A percentile compares a stretch with the other conserved stretches of the same genome.
These are phyloP conservation scores for Rhazya stricta DNA, from an alignment of 257 asterid genomes.

Conservation along the genomic window DNA sequence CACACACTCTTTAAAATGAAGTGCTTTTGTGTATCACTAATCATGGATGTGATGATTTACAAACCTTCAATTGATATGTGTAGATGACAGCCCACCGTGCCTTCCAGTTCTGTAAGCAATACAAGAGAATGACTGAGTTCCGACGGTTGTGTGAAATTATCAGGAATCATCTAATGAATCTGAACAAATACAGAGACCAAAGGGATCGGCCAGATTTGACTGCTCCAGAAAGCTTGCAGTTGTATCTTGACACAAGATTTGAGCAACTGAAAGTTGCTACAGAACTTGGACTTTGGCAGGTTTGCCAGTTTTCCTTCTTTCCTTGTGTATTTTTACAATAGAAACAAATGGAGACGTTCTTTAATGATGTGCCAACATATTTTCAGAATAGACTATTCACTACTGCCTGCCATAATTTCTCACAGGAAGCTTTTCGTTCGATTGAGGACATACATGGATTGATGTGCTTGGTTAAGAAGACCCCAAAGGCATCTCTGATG, in stretches of 20 bases:
- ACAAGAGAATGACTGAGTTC: slow-evolving; percentile 84
- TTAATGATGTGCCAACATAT: neutral
- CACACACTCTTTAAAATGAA: neutral
- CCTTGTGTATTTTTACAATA: neutral
- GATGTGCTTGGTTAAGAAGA: slow-evolving; percentile 83
- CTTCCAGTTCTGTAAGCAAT: slow-evolving; percentile 93
- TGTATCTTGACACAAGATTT: slow-evolving; percentile 87
- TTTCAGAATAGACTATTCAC: neutral
- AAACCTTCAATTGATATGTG: slow-evolving; percentile 15
- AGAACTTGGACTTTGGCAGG: slow-evolving; percentile 98
- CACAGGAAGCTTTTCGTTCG: slow-evolving; percentile 91
- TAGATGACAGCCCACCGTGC: slow-evolving; percentile 99
- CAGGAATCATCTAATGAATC: slow-evolving; percentile 83
- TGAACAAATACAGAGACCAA: slow-evolving; percentile 87
- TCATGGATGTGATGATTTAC: slow-evolving; percentile 1
- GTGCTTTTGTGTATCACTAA: neutral
- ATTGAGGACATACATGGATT: slow-evolving; percentile 81
- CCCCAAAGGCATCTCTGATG: slow-evolving; percentile 79
- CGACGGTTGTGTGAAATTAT: slow-evolving; percentile 88
- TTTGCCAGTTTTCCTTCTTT: slow-evolving; percentile 21
- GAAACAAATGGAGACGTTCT: neutral
- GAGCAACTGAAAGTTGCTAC: slow-evolving; percentile 93
- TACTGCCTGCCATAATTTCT: slow-evolving; percentile 6
- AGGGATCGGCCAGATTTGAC: slow-evolving; percentile 89
- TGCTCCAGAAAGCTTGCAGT: slow-evolving; percentile 84